These are phyloP conservation scores for Vitis hybrid DNA, from an alignment of 177 flowering plant genomes.

Conservation along the genomic window DNA sequence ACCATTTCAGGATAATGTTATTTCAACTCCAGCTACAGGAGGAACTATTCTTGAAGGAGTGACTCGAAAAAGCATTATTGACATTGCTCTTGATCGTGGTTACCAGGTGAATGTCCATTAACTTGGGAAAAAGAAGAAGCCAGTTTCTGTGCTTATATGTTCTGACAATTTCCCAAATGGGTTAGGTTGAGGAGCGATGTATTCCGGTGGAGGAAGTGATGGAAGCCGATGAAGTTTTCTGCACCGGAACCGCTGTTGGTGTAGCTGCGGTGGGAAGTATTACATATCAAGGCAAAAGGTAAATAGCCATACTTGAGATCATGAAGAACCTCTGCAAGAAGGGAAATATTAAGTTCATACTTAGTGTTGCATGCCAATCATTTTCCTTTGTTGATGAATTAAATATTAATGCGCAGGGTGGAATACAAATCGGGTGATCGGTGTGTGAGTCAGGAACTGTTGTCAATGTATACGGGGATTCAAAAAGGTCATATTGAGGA, in stretches of 20 bases:
- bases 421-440: constrained; percentile 34
- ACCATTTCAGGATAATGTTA: constrained; percentile 48
- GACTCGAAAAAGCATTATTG: constrained; percentile 81
- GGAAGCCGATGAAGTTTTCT: constrained; percentile 82
- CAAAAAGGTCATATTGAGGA: constrained; percentile 60
- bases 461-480: constrained; percentile 46
- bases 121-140: neutral
- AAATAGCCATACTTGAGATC: neutral
- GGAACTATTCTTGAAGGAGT: constrained; percentile 86
- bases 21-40: constrained; percentile 69
- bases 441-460: constrained; percentile 31
- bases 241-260: constrained; percentile 91
- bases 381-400: neutral
- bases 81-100: constrained; percentile 61
- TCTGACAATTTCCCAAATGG: neutral
- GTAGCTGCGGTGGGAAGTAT: constrained; percentile 80
- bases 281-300: constrained; percentile 67
- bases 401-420: constrained; percentile 34
- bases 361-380: too few relatives aligned
- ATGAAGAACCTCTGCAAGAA: neutral
- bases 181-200: constrained; percentile 75
- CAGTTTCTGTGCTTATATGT: neutral
- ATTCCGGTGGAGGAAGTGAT: constrained; percentile 62
- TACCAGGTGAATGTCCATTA: constrained; percentile 47
- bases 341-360: neutral